phyloP scores from a whole-genome alignment of 2,329 filamentous ascomycete genomes.

The Neonectria punicea region DNA sequence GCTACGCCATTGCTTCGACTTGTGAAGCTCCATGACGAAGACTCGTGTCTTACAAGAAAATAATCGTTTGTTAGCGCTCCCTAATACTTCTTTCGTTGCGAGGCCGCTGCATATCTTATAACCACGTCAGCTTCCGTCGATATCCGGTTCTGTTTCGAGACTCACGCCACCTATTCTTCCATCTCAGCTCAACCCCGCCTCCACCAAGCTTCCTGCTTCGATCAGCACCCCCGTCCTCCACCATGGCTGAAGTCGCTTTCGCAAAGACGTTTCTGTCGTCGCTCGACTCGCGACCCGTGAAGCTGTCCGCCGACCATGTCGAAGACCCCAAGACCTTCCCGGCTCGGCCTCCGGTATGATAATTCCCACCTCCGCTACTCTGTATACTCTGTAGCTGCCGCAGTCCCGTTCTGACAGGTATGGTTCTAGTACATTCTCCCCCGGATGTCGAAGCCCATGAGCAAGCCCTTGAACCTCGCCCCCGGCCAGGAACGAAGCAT shows the following conservation, averaged over 20 bases:
- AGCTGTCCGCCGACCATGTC: conserved; percentile 89
- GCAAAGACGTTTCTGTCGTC: conserved; percentile 83
- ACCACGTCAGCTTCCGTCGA: not conserved
- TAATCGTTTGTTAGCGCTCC: not conserved
- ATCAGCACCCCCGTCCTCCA: conserved; percentile 35
- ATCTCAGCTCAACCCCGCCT: conserved; percentile 35
- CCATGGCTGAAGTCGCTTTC: conserved; percentile 86
- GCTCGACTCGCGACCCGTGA: conserved; percentile 81
- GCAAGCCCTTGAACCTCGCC: conserved; percentile 57
- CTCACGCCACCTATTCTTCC: not conserved
- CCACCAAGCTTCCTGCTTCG: conserved; percentile 23
- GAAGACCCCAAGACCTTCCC: conserved; percentile 85
- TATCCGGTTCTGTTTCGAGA: not conserved
- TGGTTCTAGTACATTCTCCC: conserved; percentile 74
- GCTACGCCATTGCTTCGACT: conserved; percentile 20
- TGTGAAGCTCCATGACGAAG: conserved; percentile 35
- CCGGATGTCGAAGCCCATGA: conserved; percentile 69
- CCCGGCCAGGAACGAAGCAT: conserved; percentile 65
- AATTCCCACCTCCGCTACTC: not conserved
- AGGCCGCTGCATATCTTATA: not conserved
- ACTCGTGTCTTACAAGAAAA: conserved; percentile 11
- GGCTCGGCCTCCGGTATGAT: conserved; percentile 75
- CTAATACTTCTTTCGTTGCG: not conserved
- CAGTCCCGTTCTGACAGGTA: conserved; percentile 5
- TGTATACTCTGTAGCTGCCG: not conserved